A percentile compares a stretch with the other conserved stretches of the same genome.
phyloP scores from a whole-genome alignment of 2,329 filamentous ascomycete genomes.

The Pyricularia sp. region DNA sequence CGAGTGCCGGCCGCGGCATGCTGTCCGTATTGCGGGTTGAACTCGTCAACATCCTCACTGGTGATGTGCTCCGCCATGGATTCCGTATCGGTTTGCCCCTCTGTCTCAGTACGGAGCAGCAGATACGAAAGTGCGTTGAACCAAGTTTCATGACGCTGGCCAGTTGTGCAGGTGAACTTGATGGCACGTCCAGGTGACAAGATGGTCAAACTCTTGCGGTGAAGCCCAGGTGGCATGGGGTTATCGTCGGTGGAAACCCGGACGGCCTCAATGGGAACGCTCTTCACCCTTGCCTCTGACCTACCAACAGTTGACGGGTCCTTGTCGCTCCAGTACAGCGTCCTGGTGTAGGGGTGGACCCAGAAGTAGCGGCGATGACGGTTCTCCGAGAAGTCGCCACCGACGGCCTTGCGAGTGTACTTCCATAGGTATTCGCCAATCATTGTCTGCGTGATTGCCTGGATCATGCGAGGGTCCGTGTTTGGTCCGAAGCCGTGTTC shows the following conservation, averaged over 20 bases:
- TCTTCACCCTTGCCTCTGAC: slow-evolving; percentile 67
- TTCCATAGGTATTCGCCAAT: slow-evolving; percentile 99
- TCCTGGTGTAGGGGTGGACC: slow-evolving; percentile 95
- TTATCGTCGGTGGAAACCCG: slow-evolving; percentile 90
- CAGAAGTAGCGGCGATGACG: slow-evolving; percentile 95
- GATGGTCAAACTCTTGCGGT: slow-evolving; percentile 85
- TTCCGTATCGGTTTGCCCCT: slow-evolving; percentile 48
- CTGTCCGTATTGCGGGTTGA: slow-evolving; percentile 51
- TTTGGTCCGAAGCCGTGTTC: slow-evolving; percentile 49
- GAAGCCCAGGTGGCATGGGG: slow-evolving; percentile 83
- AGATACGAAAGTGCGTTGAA: slow-evolving; percentile 94
- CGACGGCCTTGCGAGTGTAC: slow-evolving; percentile 89
- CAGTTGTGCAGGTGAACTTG: slow-evolving; percentile 89
- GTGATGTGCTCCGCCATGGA: slow-evolving; percentile 36
- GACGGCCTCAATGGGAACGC: slow-evolving; percentile 84
- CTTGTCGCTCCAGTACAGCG: slow-evolving; percentile 89
- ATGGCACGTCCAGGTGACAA: slow-evolving; percentile 78
- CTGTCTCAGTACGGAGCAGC: slow-evolving; percentile 59
- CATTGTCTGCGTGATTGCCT: slow-evolving; percentile 98
- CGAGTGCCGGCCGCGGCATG: slow-evolving; percentile 2
- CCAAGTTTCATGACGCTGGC: slow-evolving; percentile 94
- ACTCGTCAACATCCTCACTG: slow-evolving; percentile 58
- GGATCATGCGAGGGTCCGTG: slow-evolving; percentile 95
- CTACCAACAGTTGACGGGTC: slow-evolving; percentile 71
- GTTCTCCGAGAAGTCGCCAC: slow-evolving; percentile 75